Evolutionary conservation across 2,329 filamentous ascomycete genomes (phyloP).

Genomic region (Atkinsonella texensis): DNA sequence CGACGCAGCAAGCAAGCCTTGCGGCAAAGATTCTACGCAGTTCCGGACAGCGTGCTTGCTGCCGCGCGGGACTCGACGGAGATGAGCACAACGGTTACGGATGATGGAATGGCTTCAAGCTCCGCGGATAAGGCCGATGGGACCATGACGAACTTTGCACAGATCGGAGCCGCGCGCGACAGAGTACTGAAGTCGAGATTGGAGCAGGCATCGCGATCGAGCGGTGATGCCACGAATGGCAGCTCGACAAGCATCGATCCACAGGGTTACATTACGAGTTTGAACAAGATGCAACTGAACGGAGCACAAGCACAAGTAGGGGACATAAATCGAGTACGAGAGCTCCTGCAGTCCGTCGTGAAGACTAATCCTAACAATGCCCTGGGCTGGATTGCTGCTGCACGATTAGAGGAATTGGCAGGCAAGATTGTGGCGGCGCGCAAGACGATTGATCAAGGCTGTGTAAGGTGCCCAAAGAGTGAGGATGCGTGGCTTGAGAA

Average conservation of each 20-base stretch:
- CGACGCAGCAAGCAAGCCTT: constrained; percentile 72
- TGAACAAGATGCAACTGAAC: constrained; percentile 69
- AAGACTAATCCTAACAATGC: constrained; percentile 94
- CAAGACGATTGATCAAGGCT: constrained; percentile 78
- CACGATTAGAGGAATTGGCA: constrained; percentile 81
- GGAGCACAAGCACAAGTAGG: constrained; percentile 77
- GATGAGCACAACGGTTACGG: constrained; percentile 77
- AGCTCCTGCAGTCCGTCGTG: constrained; percentile 90
- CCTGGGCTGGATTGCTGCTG: constrained; percentile 90
- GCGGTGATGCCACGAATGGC: constrained; percentile 55
- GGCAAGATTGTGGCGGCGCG: constrained; percentile 84
- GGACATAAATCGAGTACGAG: constrained; percentile 86
- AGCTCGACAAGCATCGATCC: constrained; percentile 87
- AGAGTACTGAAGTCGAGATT: constrained; percentile 92
- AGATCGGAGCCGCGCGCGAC: constrained; percentile 91
- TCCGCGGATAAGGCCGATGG: constrained; percentile 51
- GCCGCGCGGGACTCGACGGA: constrained; percentile 71
- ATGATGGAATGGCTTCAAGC: constrained; percentile 49
- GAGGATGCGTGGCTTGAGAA: constrained; percentile 96
- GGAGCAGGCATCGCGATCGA: constrained; percentile 71
- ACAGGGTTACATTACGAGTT: constrained; percentile 87
- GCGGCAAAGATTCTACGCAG: constrained; percentile 82
- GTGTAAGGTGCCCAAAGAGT: constrained; percentile 81
- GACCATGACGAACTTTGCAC: constrained; percentile 95
- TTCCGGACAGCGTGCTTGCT: constrained; percentile 89